Evolutionary conservation across 2,329 filamentous ascomycete species (phyloP).

Genomic region (Aspergillus piperis): DNA sequence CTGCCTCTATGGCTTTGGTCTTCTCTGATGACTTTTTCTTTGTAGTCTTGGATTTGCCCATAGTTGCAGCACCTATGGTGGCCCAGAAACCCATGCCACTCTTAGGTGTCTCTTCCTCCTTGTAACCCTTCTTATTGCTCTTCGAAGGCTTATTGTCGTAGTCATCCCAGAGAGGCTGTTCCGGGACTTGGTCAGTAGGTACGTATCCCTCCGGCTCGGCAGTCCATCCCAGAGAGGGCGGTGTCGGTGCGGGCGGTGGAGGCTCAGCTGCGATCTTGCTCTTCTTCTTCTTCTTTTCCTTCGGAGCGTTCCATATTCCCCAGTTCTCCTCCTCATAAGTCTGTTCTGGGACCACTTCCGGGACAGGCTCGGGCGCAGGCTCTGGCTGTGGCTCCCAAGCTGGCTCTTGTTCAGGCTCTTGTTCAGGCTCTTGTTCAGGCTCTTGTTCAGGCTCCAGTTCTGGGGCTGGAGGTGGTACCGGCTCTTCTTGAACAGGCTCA

Average conservation of each 20-base stretch:
- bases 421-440: slow-evolving; percentile 26
- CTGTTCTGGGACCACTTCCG: slow-evolving; percentile 27
- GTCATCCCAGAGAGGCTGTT: slow-evolving; percentile 41
- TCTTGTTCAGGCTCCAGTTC: slow-evolving; percentile 24
- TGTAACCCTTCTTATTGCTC: slow-evolving; percentile 37
- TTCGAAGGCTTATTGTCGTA: slow-evolving; percentile 41
- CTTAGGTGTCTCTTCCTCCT: slow-evolving; percentile 41
- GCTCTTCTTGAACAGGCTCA: slow-evolving; percentile 16
- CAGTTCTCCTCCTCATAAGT: slow-evolving; percentile 28
- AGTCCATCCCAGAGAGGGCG: slow-evolving; percentile 47
- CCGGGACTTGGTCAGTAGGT: slow-evolving; percentile 33
- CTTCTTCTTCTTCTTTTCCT: slow-evolving; percentile 52
- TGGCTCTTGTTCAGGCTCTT: slow-evolving; percentile 34
- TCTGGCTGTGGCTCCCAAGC: slow-evolving; percentile 30
- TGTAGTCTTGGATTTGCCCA: slow-evolving; percentile 41
- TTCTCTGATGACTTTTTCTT: slow-evolving; percentile 52
- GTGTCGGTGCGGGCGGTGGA: slow-evolving; percentile 51
- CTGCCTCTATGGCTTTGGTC: slow-evolving; percentile 44
- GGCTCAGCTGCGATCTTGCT: slow-evolving; percentile 45
- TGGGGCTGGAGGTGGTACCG: slow-evolving; percentile 18
- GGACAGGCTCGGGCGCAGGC: slow-evolving; percentile 20
- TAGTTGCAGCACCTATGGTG: slow-evolving; percentile 40
- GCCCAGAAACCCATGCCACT: slow-evolving; percentile 48
- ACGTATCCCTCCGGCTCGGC: slow-evolving; percentile 36
- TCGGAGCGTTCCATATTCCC: slow-evolving; percentile 40